Conservation (phyloP, 148 eudicot species). For the Cornus kousa region DNA sequence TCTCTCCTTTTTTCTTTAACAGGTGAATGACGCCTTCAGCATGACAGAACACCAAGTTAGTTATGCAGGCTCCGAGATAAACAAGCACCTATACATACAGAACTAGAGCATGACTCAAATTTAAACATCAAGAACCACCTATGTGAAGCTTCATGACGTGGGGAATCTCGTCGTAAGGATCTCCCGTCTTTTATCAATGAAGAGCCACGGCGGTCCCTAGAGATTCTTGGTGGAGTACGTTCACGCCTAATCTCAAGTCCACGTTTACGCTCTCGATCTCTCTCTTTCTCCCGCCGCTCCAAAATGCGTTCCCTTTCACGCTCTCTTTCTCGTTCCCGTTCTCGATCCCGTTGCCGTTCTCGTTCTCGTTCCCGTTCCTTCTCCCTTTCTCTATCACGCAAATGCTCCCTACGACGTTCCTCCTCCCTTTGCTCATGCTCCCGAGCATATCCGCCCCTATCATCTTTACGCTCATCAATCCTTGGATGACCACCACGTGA, state of each 20-base stretch:
- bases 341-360: conserved; percentile 57
- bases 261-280: conserved; percentile 62
- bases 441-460: conserved; percentile 45
- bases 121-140: conserved; percentile 75
- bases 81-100: conserved; percentile 54
- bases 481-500: conserved; percentile 54
- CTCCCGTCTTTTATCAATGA: conserved; percentile 59
- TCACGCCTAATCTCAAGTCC: conserved; percentile 64
- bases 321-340: conserved; percentile 47
- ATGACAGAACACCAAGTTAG: conserved; percentile 91
- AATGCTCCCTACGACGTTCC: conserved; percentile 62
- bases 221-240: conserved; percentile 64
- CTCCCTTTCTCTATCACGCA: conserved; percentile 68
- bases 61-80: conserved; percentile 50
- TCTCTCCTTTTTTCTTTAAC: conserved; percentile 94
- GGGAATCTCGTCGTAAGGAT: conserved; percentile 71
- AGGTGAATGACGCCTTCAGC: conserved; percentile 98
- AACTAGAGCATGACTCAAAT: conserved; percentile 57
- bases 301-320: conserved; percentile 42
- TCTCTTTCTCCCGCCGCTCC: conserved; percentile 64
- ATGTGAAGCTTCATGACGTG: conserved; percentile 77
- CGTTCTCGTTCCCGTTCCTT: conserved; percentile 53
- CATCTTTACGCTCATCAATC: conserved; percentile 68
- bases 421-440: conserved; percentile 75
- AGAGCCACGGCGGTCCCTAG: conserved; percentile 72